Base-by-base conservation (phyloP, 768 basidiomycete genomes). In the Suillus fuscotomentosus region DNA sequence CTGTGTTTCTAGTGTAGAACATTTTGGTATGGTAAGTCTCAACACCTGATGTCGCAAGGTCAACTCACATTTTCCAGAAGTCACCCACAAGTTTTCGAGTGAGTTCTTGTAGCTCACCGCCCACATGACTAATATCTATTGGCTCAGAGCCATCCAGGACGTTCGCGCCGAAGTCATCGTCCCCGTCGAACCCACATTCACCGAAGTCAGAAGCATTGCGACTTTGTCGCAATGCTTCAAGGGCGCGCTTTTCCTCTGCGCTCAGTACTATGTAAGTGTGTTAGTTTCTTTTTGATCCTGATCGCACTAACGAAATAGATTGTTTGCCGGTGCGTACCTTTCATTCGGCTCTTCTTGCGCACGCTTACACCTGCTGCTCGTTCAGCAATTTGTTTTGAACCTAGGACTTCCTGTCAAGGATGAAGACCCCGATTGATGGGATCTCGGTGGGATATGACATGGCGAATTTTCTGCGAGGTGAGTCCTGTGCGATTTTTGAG, bases 41-140 rank as follows among this genome's bases (percentile, higher is more conserved):
- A 47, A 42, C 41, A 42, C 5, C 39, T 39, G 39, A 17, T 24
- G 8, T 51, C 2, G 39, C 10, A 41, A 11, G 15, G 51, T 55
- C 34, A 15, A 56, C 62, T 63, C 14, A 63, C 62, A n/a, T 4
- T 1, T 59, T 38, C 62, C 62, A 63, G 38, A 63, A 56, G 10
- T 60, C 38, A n/a, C 55, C 24, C 24, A 39, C 20, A 1, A 63
- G 5, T 59, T 63, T 8, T 63, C 13, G 3, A 2, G 62, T 51
- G 6, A 63, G 62, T 55, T 27, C 62, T 3, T 24, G 11, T 8
- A 63, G 39, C 39, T 63, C 62, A 10, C 53, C 62, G 20, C 62
- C 62, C 1, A 17, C 62, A 59, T 63, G 62, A n/a, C 62, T 63
- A n/a, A 63, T 63, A 3, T 60, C 53, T 4, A 63, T 15, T 8